Base-by-base conservation (phyloP, 1,139 yeast species). In the Blastobotrys malaysiensis region DNA sequence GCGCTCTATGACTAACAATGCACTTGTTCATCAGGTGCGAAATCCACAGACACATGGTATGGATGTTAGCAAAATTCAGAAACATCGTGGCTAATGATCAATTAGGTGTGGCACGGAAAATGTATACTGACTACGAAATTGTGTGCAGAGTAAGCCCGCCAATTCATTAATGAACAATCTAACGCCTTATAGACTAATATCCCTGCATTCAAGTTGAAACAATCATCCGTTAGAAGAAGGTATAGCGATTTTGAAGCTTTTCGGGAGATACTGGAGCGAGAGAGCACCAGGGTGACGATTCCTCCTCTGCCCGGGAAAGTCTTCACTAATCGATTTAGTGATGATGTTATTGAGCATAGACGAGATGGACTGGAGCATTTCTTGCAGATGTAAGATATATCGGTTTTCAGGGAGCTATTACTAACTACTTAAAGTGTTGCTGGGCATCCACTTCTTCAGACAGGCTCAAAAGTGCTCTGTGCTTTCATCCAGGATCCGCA, bases 291-390 rank as follows among this genome's bases (percentile, higher is more conserved):
- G 51, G 97, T 93, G 16, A 80, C 88, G 44, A 84, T 93, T 31
- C 98, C 98, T 0, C 80, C 84, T 36, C 75, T 93, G 50, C 99
- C 99, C 0, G 97, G 96, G 14, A 93, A 91, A 67, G 79, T 89
- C 47, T 75, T 76, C 49, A 81, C 83, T 50, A 82, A 87, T 67
- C 78, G 95, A 59, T 91, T 91, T 69, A 83, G 84, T 56, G 95
- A 88, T 57, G 84, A 87, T 50, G 86, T 86, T 56, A 89, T 93
- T 57, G 97, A 89, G 65, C 83, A 82, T 56, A 78, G 99, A 63
- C 76, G 97, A 56, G 83, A 79, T 61, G 97, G 97, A 0, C 76
- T 93, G 51, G 96, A 90, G 67, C 81, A 81, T 65, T 93, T 95
- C 70, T 69, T 93, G 46, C 79, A 80, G 54, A 77, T 81, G 72